Evolutionary conservation across 495 filamentous ascomycete species (phyloP).

Genomic region (Hypoxylon intermedium): DNA sequence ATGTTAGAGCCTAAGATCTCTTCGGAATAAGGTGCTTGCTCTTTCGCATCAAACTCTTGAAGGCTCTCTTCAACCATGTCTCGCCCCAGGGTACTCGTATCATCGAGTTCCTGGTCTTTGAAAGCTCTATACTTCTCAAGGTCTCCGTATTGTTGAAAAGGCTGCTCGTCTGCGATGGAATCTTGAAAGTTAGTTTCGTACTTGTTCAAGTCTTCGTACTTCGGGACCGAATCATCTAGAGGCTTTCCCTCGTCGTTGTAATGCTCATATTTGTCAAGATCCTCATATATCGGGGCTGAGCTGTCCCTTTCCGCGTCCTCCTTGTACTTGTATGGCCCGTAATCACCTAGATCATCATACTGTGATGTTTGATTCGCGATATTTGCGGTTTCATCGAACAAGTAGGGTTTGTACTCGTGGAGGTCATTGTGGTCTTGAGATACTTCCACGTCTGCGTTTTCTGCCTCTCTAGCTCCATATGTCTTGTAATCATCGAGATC

Average conservation of each 20-base stretch:
- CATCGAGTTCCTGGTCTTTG: slow-evolving; percentile 26
- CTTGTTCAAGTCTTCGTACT: slow-evolving; percentile 44
- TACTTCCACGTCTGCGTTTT: slow-evolving; percentile 16
- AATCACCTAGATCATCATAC: slow-evolving; percentile 41
- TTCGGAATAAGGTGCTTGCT: slow-evolving; percentile 3
- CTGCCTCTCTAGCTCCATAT: slow-evolving; percentile 35
- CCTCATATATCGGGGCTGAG: slow-evolving; percentile 28
- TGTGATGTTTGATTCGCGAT: slow-evolving; percentile 11
- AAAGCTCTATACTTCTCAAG: slow-evolving; percentile 41
- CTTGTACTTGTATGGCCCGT: slow-evolving; percentile 42
- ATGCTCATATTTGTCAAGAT: slow-evolving; percentile 40
- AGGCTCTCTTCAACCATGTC: slow-evolving; percentile 40
- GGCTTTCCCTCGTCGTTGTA: slow-evolving; percentile 22
- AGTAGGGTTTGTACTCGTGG: slow-evolving; percentile 36
- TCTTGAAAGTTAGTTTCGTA: slow-evolving; percentile 46
- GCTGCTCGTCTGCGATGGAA: slow-evolving; percentile 32
- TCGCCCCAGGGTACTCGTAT: slow-evolving; percentile 14
- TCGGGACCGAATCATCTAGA: slow-evolving; percentile 17
- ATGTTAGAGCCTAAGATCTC: slow-evolving; percentile 10
- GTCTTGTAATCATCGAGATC: slow-evolving; percentile 40
- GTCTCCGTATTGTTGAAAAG: slow-evolving; percentile 41
- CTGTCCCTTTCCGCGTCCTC: slow-evolving; percentile 45
- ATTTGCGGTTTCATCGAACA: slow-evolving; percentile 23
- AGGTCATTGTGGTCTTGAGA: slow-evolving; percentile 23
- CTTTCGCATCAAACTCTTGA: slow-evolving; percentile 38